Evolutionary conservation across 2,329 filamentous ascomycete species (phyloP).

Genomic region (Penicillium sp.): DNA sequence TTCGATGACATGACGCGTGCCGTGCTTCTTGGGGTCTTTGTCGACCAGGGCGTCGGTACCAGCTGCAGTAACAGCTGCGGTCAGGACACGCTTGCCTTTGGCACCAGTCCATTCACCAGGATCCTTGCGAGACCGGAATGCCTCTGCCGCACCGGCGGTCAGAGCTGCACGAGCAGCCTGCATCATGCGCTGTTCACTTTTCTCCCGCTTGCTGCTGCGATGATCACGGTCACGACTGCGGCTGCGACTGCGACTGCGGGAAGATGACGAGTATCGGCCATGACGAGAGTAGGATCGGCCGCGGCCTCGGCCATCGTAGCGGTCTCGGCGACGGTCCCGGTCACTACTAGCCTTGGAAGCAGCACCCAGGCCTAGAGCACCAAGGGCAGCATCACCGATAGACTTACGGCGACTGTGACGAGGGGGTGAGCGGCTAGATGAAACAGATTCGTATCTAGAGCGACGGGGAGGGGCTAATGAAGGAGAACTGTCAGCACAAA

Average conservation of each 20-base stretch:
- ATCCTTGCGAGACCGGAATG: conserved; percentile 86
- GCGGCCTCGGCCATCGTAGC: conserved; percentile 1
- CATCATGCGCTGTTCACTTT: conserved; percentile 66
- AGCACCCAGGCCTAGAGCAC: conserved; percentile 62
- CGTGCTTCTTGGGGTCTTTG: conserved; percentile 70
- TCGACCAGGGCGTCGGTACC: conserved; percentile 79
- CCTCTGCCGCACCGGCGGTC: conserved; percentile 87
- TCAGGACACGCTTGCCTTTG: conserved; percentile 89
- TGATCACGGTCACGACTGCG: conserved; percentile 54
- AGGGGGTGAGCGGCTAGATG: conserved; percentile 47
- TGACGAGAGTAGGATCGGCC: conserved; percentile 50
- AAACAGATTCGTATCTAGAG: conserved; percentile 36
- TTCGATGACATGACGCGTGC: conserved; percentile 80
- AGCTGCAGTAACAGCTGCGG: conserved; percentile 82
- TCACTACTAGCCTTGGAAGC: conserved; percentile 43
- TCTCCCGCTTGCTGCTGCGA: conserved; percentile 50
- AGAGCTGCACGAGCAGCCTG: conserved; percentile 91
- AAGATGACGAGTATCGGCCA: conserved; percentile 44
- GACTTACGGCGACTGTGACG: conserved; percentile 50
- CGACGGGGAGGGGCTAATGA: conserved; percentile 28
- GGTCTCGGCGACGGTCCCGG: background rate
- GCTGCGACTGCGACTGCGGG: conserved; percentile 59
- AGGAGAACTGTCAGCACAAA: background rate
- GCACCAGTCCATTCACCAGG: conserved; percentile 87
- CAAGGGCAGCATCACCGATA: conserved; percentile 55